Percentiles rank a stretch among this genome's conserved stretches.
Conservation (phyloP, 2,329 filamentous ascomycete genomes). For the Fusarium sp. region DNA sequence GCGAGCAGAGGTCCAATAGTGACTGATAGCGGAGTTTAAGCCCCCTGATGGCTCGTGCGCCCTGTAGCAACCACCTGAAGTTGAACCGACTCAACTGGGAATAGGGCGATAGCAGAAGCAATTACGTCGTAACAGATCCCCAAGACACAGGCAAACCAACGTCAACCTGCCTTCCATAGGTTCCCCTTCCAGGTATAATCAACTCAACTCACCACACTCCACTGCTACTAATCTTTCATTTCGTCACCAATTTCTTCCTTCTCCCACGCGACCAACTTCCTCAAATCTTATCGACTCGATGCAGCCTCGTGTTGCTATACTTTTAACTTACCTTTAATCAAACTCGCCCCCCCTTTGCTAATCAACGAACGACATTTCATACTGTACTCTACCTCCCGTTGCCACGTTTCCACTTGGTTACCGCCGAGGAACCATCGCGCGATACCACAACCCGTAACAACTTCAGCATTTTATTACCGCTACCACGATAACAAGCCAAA, state of each 20-base stretch:
- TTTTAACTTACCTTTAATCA: slow-evolving; percentile 18
- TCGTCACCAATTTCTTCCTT: slow-evolving; percentile 22
- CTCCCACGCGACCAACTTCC: slow-evolving; percentile 20
- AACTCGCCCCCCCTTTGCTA: slow-evolving; percentile 10
- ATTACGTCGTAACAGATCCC: slow-evolving; percentile 33
- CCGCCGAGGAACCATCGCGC: slow-evolving; percentile 34
- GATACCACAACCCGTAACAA: slow-evolving; percentile 25
- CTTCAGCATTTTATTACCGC: not conserved
- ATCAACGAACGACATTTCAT: slow-evolving; percentile 18
- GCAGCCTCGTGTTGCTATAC: slow-evolving; percentile 11
- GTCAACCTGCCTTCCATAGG: slow-evolving; percentile 18
- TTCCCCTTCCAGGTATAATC: slow-evolving; percentile 16
- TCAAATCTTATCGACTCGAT: slow-evolving; percentile 15
- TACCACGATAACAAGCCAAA: slow-evolving; percentile 48
- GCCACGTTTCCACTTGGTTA: slow-evolving; percentile 43
- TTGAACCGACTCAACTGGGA: slow-evolving; percentile 26
- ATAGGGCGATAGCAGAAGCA: slow-evolving; percentile 35
- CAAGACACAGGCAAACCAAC: not conserved
- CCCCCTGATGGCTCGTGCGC: slow-evolving; percentile 33
- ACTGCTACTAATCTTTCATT: slow-evolving; percentile 20
- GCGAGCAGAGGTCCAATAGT: not conserved
- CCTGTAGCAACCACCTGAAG: slow-evolving; percentile 32
- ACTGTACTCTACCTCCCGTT: slow-evolving; percentile 9
- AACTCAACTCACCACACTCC: slow-evolving; percentile 8
- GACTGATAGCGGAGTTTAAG: slow-evolving; percentile 15